These are phyloP conservation scores for Silene vulgaris DNA, from an alignment of 179 eudicot genomes.

Conservation along the genomic window DNA sequence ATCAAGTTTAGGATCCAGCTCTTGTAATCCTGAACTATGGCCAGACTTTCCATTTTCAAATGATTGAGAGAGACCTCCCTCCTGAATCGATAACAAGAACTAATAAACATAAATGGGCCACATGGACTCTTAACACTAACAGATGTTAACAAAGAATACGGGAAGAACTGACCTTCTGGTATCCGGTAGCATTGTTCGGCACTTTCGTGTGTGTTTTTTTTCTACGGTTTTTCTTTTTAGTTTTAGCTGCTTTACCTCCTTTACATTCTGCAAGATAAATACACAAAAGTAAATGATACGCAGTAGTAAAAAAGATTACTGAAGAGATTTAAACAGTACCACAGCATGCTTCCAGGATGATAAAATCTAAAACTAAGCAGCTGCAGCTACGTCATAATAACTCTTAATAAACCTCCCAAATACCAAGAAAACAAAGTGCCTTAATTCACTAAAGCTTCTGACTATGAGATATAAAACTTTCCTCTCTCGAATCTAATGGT, in stretches of 20 bases:
- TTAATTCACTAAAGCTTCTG: not conserved
- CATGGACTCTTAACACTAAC: not conserved
- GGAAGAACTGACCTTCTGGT: slow-evolving; percentile 36
- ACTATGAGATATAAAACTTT: not conserved
- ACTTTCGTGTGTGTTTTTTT: slow-evolving; percentile 46
- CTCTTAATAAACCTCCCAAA: not conserved
- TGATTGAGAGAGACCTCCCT: slow-evolving; percentile 24
- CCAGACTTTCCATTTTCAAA: slow-evolving; percentile 34
- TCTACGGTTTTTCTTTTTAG: slow-evolving; percentile 67
- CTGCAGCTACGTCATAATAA: not conserved
- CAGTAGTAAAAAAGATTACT: not conserved
- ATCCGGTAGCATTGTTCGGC: slow-evolving; percentile 36
- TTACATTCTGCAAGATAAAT: slow-evolving; percentile 29
- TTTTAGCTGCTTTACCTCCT: slow-evolving; percentile 37
- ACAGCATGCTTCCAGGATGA: not conserved
- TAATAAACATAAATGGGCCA: not conserved
- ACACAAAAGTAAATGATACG: slow-evolving; percentile 7
- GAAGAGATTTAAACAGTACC: not conserved
- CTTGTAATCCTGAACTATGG: slow-evolving; percentile 32
- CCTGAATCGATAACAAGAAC: slow-evolving; percentile 26
- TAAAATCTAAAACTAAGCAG: not conserved
- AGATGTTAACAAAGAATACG: not conserved
- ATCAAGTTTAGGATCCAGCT: slow-evolving; percentile 42
- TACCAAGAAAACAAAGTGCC: not conserved
- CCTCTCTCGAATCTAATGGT: not conserved